These are phyloP conservation scores for Phytophthora fragariae DNA, from an alignment of 352 stramenopile genomes.

Conservation along the genomic window DNA sequence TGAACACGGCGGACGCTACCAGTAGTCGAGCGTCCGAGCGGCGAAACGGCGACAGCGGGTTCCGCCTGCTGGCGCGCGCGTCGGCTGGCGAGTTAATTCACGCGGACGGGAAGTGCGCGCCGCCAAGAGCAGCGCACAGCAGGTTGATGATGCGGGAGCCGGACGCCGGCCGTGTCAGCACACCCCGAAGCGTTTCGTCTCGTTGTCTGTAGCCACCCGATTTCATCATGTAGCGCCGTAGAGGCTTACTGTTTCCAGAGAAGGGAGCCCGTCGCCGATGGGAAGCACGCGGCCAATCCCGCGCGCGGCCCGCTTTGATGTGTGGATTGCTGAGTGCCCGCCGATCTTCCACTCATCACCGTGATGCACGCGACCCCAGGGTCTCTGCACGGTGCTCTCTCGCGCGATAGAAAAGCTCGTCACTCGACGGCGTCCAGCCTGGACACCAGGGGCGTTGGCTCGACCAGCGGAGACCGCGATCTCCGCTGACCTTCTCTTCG, in stretches of 20 bases:
- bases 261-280: constrained; percentile 23
- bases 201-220: constrained; percentile 30
- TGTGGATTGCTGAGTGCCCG: no score
- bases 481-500: not conserved
- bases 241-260: constrained; percentile 27
- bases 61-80: not conserved
- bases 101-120: not conserved
- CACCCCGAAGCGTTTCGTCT: constrained; percentile 25
- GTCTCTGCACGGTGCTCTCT: no score
- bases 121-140: not conserved
- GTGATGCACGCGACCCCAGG: not conserved
- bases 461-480: constrained; percentile 1
- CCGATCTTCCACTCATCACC: no score
- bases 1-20: constrained; percentile 12
- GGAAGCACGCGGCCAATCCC: constrained; percentile 24
- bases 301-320: constrained; percentile 17
- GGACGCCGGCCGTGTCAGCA: constrained; percentile 13
- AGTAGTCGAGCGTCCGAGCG: not conserved
- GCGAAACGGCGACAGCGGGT: not conserved
- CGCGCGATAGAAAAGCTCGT: no score
- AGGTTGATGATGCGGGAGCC: constrained; percentile 26
- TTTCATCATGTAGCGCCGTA: constrained; percentile 37
- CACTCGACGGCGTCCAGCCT: no score
- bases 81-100: constrained; percentile 2
- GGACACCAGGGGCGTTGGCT: not conserved